Evolutionary conservation across 2,329 filamentous ascomycete species (phyloP).

Genomic region (Apiospora phragmitis): DNA sequence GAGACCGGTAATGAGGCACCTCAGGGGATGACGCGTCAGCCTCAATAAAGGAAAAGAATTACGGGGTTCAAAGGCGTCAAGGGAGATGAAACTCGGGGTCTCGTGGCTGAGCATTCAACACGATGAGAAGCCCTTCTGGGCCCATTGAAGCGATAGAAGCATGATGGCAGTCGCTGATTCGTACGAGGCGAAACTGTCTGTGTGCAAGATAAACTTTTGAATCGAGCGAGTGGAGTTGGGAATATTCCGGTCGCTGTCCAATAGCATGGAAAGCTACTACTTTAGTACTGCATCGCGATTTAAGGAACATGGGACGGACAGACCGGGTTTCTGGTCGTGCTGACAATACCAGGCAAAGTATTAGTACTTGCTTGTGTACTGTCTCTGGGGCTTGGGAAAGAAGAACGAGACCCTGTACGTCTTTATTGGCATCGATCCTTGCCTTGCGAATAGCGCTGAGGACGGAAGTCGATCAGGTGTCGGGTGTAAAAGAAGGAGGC

Average conservation of each 20-base stretch:
- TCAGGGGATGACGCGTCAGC: constrained; percentile 5
- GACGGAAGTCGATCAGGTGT: not conserved
- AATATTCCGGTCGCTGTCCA: not conserved
- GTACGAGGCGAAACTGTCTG: not conserved
- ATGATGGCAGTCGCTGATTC: not conserved
- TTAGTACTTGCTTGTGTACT: not conserved
- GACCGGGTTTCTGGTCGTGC: not conserved
- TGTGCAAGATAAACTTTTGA: not conserved
- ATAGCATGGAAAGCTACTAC: not conserved
- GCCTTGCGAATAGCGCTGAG: not conserved
- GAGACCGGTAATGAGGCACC: not conserved
- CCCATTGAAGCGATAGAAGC: too few relatives aligned
- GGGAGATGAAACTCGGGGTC: not conserved
- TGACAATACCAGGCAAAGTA: not conserved
- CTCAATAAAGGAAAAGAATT: not conserved
- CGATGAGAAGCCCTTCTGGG: not conserved
- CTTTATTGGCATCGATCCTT: not conserved
- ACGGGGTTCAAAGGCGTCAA: not conserved
- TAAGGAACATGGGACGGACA: not conserved
- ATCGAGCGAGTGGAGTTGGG: not conserved
- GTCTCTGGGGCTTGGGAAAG: not conserved
- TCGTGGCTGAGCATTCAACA: not conserved
- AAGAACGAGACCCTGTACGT: not conserved
- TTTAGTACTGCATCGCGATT: not conserved
- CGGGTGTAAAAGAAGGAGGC: not conserved